phyloP scores from a whole-genome alignment of 345 rosid genomes.

The Citrus maxima region DNA sequence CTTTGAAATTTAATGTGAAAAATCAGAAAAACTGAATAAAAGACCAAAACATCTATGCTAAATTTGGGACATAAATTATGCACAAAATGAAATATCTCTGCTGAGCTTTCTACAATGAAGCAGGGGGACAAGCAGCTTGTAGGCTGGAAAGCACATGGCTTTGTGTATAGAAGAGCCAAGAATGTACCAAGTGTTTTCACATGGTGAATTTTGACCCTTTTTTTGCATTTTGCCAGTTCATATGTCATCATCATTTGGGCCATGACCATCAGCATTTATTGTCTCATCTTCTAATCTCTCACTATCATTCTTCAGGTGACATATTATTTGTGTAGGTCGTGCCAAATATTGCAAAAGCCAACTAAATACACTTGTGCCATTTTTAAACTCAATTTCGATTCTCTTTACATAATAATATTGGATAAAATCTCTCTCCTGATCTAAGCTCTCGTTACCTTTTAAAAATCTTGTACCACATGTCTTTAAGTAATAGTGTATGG shows the following conservation, averaged over 20 bases:
- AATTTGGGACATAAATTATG: neutral
- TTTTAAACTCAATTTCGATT: neutral
- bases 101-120: neutral
- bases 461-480: too few relatives aligned
- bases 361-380: neutral
- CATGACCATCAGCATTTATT: neutral
- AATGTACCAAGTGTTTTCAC: neutral
- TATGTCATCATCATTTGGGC: neutral
- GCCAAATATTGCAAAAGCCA: too few relatives aligned
- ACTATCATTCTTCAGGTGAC: neutral
- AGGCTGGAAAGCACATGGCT: neutral
- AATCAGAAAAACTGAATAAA: too few relatives aligned
- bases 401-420: neutral
- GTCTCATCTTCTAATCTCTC: too few relatives aligned
- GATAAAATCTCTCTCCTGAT: rapidly evolving
- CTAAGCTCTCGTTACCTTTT: rapidly evolving
- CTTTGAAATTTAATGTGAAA: too few relatives aligned
- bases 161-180: neutral
- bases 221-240: neutral
- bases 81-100: neutral
- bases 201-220: neutral
- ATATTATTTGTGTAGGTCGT: too few relatives aligned
- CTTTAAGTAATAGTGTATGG: rapidly evolving
- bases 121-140: neutral
- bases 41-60: too few relatives aligned